Base-by-base conservation (phyloP, 257 asterid species). In the Solanum dulcamara region DNA sequence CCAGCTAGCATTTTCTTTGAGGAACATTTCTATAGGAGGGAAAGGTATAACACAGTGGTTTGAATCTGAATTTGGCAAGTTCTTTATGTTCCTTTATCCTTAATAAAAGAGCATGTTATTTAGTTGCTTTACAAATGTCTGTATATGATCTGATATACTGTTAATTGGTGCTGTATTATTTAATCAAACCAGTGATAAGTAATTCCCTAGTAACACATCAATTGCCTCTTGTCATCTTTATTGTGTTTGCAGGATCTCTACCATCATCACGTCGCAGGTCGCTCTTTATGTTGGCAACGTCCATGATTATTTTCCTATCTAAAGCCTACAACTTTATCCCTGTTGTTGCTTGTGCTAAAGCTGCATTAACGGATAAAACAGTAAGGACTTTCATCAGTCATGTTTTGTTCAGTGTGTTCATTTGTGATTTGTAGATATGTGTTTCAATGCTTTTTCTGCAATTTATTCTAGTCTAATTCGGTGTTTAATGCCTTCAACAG, bases 191-290 rank as follows among this genome's bases (percentile, higher is more conserved):
- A 84, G 42, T 67, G 60, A 68, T 35, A 60, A 26, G 32, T 30
- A 30, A 53, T 68, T 74, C 81, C 62, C 40, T 48, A 8, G 28
- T 48, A 67, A 33, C 64, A 55, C 60, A 84, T 33, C 53, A 12
- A 30, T 33, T 84, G 64, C 64, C 80, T 80, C 81, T 68, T 81
- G 59, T 81, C 62, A 51, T 80, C 72, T 72, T 83, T 50, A 72
- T 37, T 38, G 33, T 87, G 81, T 88, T 87, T 88, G 74, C 86
- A 94, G 98, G 96, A 30, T 85, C 87, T 68, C 92, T 92, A 85
- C 97, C 88, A 84, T 94, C 98, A 84, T 94, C 95, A 50, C 93
- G 90, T 12, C 89, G 95, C 72, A 87, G 98, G 87, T 94, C 97
- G 64, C 93, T 94, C 86, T 93, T 91, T 90, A 91, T 93, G 50